Conservation (phyloP, 176 grass and related monocot genomes). For the Carex kokanica region DNA sequence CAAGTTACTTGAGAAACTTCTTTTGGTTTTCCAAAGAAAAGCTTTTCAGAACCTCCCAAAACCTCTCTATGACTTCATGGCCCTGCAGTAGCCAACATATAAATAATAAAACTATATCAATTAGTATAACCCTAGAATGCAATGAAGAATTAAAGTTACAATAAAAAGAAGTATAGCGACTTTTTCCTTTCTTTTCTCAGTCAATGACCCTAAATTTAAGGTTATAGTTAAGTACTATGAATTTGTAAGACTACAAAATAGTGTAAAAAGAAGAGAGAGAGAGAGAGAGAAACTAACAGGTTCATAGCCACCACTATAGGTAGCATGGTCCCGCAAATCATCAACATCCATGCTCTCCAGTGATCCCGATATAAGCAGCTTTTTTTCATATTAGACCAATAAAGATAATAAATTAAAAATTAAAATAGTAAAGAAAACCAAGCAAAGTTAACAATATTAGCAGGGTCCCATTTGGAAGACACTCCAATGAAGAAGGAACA, state of each 20-base stretch:
- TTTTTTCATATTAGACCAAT: constrained; percentile 24
- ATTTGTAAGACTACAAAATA: not conserved
- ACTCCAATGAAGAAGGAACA: constrained; percentile 7
- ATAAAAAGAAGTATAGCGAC: not conserved
- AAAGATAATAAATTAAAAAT: constrained; percentile 1
- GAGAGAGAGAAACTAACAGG: constrained; percentile 40
- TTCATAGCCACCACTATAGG: constrained; percentile 88
- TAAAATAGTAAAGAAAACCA: constrained; percentile 6
- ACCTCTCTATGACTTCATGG: constrained; percentile 78
- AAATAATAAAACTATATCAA: no score
- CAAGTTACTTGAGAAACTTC: constrained; percentile 80
- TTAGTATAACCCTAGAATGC: not conserved
- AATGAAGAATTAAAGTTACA: not conserved
- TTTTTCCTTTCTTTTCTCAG: not conserved
- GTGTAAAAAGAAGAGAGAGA: not conserved
- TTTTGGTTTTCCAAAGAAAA: constrained; percentile 81
- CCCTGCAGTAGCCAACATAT: constrained; percentile 47
- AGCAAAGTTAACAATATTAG: not conserved
- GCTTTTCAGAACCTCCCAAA: constrained; percentile 93
- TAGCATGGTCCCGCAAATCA: constrained; percentile 79
- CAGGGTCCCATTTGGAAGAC: not conserved
- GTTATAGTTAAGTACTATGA: not conserved
- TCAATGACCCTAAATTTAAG: constrained; percentile 16
- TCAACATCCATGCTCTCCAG: constrained; percentile 91
- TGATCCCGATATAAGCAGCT: constrained; percentile 99